Evolutionary conservation across 768 basidiomycete species (phyloP), one percentile per base, ranked within the genome.

Genomic region (Boletus sp.): DNA sequence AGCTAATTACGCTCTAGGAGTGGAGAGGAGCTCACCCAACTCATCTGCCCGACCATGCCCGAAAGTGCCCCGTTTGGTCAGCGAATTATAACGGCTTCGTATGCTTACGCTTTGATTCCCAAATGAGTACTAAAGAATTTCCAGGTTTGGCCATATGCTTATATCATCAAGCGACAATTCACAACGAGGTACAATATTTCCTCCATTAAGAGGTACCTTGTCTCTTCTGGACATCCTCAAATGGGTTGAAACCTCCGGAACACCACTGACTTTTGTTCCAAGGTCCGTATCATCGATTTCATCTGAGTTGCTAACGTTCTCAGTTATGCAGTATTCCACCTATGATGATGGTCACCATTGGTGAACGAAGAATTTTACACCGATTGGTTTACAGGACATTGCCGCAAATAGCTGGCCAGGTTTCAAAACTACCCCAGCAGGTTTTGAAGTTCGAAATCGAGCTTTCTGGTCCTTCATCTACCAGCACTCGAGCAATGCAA

Each of bases 131-230:
- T 62, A 19, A 52, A 53, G 32, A 35, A 38, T 23, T 21, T 41
- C 41, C 48, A 89, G 87, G 32, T 64, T 82, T 34, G 87, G 87
- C 0, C 85, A 89, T 62, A 50, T 86, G 14, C 70, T 89, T n/a
- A 67, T 84, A 49, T 70, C 72, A 13, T 70, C 77, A 3, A 53
- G 66, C 8, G 60, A 70, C n/a, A 50, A 64, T 33, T 69, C 68
- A 37, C 69, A 72, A 47, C 72, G 67, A 34, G 57, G 67, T 7
- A 74, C 68, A 14, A 72, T 86, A 25, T 62, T 68, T 21, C 79
- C 83, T 27, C 84, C 83, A 10, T 60, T 85, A 14, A 62, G 67
- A 40, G 80, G 79, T 11, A 59, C 68, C 6, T 69, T 68, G 41
- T 57, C 74, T 25, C 72, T 82, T 53, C 60, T 67, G 14, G 73